phyloP scores from a whole-genome alignment of 441 rosid genomes.

The Capsella rubella region DNA sequence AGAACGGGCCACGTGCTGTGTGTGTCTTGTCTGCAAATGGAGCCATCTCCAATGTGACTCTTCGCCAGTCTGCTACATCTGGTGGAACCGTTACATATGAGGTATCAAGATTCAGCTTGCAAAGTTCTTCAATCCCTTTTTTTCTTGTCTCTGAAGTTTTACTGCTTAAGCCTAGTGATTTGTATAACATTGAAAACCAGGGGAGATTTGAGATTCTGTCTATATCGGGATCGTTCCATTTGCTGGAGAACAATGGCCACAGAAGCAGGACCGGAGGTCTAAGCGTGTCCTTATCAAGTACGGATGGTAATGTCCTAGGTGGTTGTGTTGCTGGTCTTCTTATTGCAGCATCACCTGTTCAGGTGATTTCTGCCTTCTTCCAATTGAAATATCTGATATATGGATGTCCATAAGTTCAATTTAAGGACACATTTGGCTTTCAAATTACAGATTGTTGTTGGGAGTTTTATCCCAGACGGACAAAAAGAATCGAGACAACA shows the following conservation, averaged over 20 bases:
- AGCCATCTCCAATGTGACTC: slow-evolving; percentile 66
- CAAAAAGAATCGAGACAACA: slow-evolving; percentile 59
- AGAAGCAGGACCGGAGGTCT: slow-evolving; percentile 67
- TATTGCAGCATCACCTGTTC: slow-evolving; percentile 74
- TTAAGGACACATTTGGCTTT: not conserved
- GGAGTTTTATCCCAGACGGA: slow-evolving; percentile 73
- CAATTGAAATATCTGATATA: not conserved
- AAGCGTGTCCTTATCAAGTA: slow-evolving; percentile 62
- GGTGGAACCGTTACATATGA: slow-evolving; percentile 70
- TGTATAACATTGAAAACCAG: slow-evolving; percentile 42
- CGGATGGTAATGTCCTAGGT: slow-evolving; percentile 74
- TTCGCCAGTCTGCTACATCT: slow-evolving; percentile 56
- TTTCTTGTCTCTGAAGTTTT: slow-evolving; percentile 8
- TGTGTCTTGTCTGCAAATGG: slow-evolving; percentile 78
- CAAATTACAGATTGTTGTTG: slow-evolving; percentile 68
- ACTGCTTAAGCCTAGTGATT: not conserved
- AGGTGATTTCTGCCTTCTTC: slow-evolving; percentile 49
- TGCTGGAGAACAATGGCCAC: slow-evolving; percentile 63
- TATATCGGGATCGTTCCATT: slow-evolving; percentile 66
- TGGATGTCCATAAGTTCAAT: not conserved
- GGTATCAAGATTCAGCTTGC: slow-evolving; percentile 48
- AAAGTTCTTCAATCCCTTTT: not conserved
- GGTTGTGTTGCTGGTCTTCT: slow-evolving; percentile 82
- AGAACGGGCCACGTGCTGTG: slow-evolving; percentile 62
- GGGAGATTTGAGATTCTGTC: slow-evolving; percentile 75